These are phyloP conservation scores for Aspergillus novofumigatus DNA, from an alignment of 2,329 filamentous ascomycete species.

Conservation along the genomic window DNA sequence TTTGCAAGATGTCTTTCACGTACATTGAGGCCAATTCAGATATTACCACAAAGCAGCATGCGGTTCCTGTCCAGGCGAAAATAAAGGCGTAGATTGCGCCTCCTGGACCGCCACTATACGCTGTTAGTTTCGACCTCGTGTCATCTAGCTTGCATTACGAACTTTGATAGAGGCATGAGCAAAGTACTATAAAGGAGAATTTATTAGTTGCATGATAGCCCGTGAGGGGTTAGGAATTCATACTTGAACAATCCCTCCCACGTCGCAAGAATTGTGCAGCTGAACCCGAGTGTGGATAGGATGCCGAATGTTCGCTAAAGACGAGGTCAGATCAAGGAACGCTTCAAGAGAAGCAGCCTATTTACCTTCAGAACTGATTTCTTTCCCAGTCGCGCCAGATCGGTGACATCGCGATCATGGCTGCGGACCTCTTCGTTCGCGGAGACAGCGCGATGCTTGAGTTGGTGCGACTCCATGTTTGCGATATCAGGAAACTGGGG, in stretches of 20 bases:
- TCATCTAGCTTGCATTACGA: background rate
- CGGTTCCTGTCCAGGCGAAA: constrained; percentile 29
- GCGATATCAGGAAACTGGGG: background rate
- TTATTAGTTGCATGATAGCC: background rate
- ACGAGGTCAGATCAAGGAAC: background rate
- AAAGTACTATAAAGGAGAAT: constrained; percentile 9
- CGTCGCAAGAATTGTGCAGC: constrained; percentile 37
- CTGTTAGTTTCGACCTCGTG: background rate
- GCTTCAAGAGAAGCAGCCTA: background rate
- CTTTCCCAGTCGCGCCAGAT: constrained; percentile 17
- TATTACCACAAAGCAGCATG: constrained; percentile 23
- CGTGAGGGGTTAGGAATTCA: constrained; percentile 1
- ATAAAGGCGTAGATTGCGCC: constrained; percentile 32
- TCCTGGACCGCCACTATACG: constrained; percentile 27
- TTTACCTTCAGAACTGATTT: constrained; percentile 16
- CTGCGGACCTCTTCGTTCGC: background rate
- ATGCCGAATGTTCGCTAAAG: constrained; percentile 38
- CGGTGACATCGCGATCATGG: constrained; percentile 8
- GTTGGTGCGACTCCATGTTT: constrained; percentile 4
- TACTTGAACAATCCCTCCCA: constrained; percentile 40
- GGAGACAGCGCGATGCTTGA: constrained; percentile 1
- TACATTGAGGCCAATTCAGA: constrained; percentile 35
- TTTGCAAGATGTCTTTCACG: background rate
- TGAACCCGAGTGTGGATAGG: constrained; percentile 39
- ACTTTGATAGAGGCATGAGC: constrained; percentile 20